Base-by-base conservation (phyloP, 208 protist species). In the Trypanosoma scelopori region DNA sequence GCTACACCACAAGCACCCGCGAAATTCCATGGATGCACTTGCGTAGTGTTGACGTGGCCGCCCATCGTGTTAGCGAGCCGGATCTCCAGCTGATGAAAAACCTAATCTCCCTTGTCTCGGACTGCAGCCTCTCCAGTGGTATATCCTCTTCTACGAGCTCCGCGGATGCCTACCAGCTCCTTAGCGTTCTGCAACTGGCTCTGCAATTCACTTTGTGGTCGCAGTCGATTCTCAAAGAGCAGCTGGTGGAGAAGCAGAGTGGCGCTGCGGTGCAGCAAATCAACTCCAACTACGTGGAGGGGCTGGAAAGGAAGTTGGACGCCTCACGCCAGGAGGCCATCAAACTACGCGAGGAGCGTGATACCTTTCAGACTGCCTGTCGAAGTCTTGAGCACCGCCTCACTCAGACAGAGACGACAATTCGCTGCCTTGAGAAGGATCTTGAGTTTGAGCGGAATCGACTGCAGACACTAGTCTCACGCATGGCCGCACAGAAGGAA, bases 201-300 rank as follows among this genome's bases (percentile, higher is more conserved):
- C 70, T 95, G 41, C 90, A 95, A 76, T 95, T 95, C 48, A 46
- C 79, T 3, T 73, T 95, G 41, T 87, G 79, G 78, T 93, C 90
- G n/a, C 90, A 93, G 70, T 74, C 77, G 4, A 64, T 95, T 9
- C 62, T 95, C 47, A 84, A 87, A 63, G 79, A 78, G 42, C 76
- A 87, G 69, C 55, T 91, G 41, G 56, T 81, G 42, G 77, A 81
- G 47, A 51, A 65, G 39, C 85, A 91, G 71, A 73, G 77, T 12
- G 48, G 43, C 15, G 57, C 71, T 12, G 57, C 77, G n/a, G 77
- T 77, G n/a, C 39, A 50, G 61, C 65, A 65, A 22, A 75, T 94
- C 5, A 79, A 76, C 30, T 65, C 76, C 15, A 58, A 74, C 30
- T 72, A 85, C 60, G 61, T 93, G 5, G 76, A 81, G 37, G 41